These are phyloP conservation scores for Elsinoe batatas DNA, from an alignment of 2,329 filamentous ascomycete species.

Conservation along the genomic window DNA sequence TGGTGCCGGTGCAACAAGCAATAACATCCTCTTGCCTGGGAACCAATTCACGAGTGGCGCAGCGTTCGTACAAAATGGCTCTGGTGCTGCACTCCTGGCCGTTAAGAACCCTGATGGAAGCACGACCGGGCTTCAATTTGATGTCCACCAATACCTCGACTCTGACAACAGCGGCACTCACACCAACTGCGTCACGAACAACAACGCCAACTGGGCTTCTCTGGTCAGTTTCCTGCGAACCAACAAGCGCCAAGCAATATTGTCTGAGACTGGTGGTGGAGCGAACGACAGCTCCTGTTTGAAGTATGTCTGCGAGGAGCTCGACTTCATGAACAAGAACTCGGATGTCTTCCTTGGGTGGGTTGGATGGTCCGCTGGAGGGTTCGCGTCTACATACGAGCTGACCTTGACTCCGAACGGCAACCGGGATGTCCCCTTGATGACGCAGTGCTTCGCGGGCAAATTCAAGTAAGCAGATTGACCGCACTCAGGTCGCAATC, in stretches of 20 bases:
- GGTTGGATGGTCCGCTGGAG: constrained; percentile 27
- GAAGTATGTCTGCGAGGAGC: constrained; percentile 26
- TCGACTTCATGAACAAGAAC: constrained; percentile 25
- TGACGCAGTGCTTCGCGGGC: constrained; percentile 23
- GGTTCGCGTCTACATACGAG: constrained; percentile 23
- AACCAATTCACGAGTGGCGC: constrained; percentile 34
- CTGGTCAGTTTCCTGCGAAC: constrained; percentile 29
- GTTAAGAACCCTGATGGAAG: constrained; percentile 25
- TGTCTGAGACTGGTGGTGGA: constrained; percentile 35
- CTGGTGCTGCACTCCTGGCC: constrained; percentile 20
- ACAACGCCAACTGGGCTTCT: constrained; percentile 27
- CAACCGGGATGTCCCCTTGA: constrained; percentile 20
- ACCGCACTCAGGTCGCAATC: too few species aligned
- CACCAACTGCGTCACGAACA: constrained; percentile 26
- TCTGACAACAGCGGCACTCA: constrained; percentile 30
- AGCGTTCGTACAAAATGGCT: constrained; percentile 22
- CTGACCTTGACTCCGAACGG: constrained; percentile 23
- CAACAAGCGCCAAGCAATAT: constrained; percentile 31
- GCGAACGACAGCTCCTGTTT: constrained; percentile 27
- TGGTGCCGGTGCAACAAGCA: constrained; percentile 49
- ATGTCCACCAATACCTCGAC: constrained; percentile 36
- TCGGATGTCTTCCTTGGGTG: constrained; percentile 27
- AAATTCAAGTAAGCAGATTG: constrained; percentile 19
- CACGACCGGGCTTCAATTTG: constrained; percentile 29
- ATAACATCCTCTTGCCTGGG: constrained; percentile 56